These are phyloP conservation scores for Monotropa hypopitys DNA, from an alignment of 179 eudicot genomes.

Conservation along the genomic window DNA sequence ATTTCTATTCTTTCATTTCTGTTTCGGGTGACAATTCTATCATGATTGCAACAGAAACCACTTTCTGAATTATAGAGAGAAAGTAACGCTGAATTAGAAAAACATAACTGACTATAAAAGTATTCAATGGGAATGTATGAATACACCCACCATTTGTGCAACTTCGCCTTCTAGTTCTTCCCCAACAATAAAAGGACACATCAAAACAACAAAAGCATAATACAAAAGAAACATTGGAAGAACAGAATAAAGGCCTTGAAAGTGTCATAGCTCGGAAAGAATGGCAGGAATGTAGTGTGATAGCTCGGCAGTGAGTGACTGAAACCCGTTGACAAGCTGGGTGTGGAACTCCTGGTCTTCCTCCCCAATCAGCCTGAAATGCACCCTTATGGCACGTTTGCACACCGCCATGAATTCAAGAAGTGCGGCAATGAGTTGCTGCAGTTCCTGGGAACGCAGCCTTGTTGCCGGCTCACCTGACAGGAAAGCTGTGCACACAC, in stretches of 20 bases:
- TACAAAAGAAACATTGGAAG: slow-evolving; percentile 4
- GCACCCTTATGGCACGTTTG: slow-evolving; percentile 96
- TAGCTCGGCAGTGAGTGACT: slow-evolving; percentile 91
- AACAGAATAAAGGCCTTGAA: neutral
- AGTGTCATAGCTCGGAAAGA: slow-evolving; percentile 71
- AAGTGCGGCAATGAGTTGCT: slow-evolving; percentile 95
- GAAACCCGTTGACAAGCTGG: slow-evolving; percentile 95
- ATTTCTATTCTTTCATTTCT: too few species aligned
- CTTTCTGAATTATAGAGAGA: too few species aligned
- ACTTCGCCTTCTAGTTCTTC: neutral
- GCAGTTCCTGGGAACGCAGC: slow-evolving; percentile 91
- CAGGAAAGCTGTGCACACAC: slow-evolving; percentile 96
- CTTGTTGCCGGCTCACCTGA: slow-evolving; percentile 98
- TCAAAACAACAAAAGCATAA: neutral
- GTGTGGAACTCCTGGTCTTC: slow-evolving; percentile 98
- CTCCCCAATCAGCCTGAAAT: slow-evolving; percentile 91
- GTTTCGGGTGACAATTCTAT: too few species aligned
- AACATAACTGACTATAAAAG: neutral
- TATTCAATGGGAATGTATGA: neutral
- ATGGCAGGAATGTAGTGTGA: slow-evolving; percentile 99
- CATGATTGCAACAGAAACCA: too few species aligned
- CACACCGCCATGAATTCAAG: slow-evolving; percentile 99
- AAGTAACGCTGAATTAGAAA: too few species aligned
- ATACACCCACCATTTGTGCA: neutral
- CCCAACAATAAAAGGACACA: neutral